These are phyloP conservation scores for Paramecium primaurelia DNA, from an alignment of 73 alveolate genomes.

Conservation along the genomic window DNA sequence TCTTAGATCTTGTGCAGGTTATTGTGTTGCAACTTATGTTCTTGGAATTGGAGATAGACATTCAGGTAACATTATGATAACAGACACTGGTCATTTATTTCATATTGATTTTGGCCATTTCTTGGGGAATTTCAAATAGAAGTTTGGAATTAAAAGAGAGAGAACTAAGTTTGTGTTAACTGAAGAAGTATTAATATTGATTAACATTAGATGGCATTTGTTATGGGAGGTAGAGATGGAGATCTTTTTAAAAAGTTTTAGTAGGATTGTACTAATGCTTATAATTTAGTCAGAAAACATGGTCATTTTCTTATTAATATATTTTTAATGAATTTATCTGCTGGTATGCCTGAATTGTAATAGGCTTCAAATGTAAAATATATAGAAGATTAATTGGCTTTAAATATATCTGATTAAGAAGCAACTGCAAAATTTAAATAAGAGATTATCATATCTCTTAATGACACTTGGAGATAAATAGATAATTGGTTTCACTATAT, in stretches of 20 bases:
- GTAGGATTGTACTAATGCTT: conserved; percentile 83
- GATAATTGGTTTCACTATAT: conserved; percentile 68
- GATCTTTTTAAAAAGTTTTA: conserved; percentile 71
- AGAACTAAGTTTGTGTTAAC: conserved; percentile 60
- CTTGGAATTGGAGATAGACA: conserved; percentile 98
- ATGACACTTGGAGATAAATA: conserved; percentile 66
- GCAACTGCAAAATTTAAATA: conserved; percentile 76
- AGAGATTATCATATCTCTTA: conserved; percentile 67
- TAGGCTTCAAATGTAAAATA: conserved; percentile 74
- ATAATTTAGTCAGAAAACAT: conserved; percentile 81
- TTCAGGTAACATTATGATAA: conserved; percentile 93
- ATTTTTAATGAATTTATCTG: conserved; percentile 84
- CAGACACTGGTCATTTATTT: conserved; percentile 90
- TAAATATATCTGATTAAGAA: conserved; percentile 70
- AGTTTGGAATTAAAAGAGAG: conserved; percentile 93
- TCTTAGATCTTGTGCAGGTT: conserved; percentile 88
- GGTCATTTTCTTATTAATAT: conserved; percentile 80
- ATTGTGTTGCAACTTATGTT: conserved; percentile 95
- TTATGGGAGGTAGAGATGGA: conserved; percentile 86
- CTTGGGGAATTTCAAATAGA: conserved; percentile 90
- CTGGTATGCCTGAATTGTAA: conserved; percentile 94
- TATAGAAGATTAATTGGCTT: conserved; percentile 61
- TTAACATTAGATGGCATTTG: conserved; percentile 80
- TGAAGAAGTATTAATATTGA: conserved; percentile 73
- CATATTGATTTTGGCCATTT: conserved; percentile 99